These are phyloP conservation scores for Saccharomyces hybrid DNA, from an alignment of 1,139 yeast species.

Conservation along the genomic window DNA sequence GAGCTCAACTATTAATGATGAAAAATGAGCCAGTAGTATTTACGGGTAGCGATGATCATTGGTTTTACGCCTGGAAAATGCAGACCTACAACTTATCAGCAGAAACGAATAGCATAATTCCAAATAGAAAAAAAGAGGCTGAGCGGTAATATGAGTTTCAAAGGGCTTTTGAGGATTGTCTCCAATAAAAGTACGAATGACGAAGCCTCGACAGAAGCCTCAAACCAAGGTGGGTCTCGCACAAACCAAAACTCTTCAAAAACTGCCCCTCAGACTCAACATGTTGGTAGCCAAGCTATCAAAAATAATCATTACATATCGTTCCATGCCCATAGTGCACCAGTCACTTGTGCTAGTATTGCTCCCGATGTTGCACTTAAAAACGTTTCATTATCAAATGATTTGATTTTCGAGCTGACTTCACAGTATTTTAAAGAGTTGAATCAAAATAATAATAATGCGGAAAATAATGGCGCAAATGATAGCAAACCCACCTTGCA, in stretches of 20 bases:
- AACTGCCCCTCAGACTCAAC: neutral
- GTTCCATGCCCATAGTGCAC: conserved; percentile 71
- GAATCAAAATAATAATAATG: conserved; percentile 1
- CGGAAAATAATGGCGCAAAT: neutral
- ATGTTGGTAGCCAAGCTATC: conserved; percentile 11
- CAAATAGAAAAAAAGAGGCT: conserved; percentile 39
- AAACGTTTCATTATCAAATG: conserved; percentile 67
- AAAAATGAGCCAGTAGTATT: conserved; percentile 26
- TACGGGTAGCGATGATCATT: conserved; percentile 41
- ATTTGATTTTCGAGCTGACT: conserved; percentile 64
- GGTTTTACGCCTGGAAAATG: conserved; percentile 33
- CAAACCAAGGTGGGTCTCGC: neutral
- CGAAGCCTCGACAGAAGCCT: neutral
- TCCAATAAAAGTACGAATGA: neutral
- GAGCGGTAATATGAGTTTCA: conserved; percentile 4
- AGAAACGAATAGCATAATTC: conserved; percentile 37
- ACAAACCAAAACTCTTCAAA: neutral
- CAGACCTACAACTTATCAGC: conserved; percentile 8
- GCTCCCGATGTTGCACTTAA: conserved; percentile 68
- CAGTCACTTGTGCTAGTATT: conserved; percentile 69
- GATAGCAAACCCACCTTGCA: neutral
- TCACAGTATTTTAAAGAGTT: conserved; percentile 28
- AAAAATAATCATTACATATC: conserved; percentile 45
- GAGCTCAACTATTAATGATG: conserved; percentile 39
- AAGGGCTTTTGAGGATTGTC: conserved; percentile 3